Percentiles rank a stretch among this genome's conserved stretches.
Conservation (phyloP, 2,329 filamentous ascomycete genomes). For the Ceratocystis albifundus region DNA sequence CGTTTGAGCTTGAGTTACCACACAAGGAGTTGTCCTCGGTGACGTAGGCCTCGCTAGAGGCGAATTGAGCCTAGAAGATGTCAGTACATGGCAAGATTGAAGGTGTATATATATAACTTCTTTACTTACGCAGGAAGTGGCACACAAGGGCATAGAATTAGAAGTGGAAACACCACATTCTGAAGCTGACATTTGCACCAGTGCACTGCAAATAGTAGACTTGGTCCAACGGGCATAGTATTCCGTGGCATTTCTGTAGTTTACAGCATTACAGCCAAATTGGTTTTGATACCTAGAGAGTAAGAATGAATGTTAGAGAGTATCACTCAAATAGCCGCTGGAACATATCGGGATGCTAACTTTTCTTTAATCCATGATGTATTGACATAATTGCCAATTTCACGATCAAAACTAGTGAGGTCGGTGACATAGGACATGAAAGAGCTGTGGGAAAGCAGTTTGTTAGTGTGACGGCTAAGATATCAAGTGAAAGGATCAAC, state of each 20-base stretch:
- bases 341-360: constrained; percentile 40
- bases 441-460: constrained; percentile 44
- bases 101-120: neutral
- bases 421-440: constrained; percentile 77
- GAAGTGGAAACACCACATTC: constrained; percentile 55
- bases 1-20: constrained; percentile 50
- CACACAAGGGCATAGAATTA: constrained; percentile 66
- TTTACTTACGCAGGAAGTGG: constrained; percentile 65
- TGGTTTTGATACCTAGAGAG: constrained; percentile 60
- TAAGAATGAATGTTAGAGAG: neutral
- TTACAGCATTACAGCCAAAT: constrained; percentile 68
- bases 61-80: constrained; percentile 55
- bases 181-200: constrained; percentile 76
- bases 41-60: constrained; percentile 78
- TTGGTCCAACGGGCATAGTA: constrained; percentile 90
- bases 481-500: no score
- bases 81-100: neutral
- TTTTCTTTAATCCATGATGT: constrained; percentile 65
- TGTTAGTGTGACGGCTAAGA: neutral
- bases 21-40: constrained; percentile 64
- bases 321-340: neutral
- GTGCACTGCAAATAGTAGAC: constrained; percentile 82
- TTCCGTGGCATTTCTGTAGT: constrained; percentile 64
- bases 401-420: constrained; percentile 62
- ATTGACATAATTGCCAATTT: constrained; percentile 60